These are phyloP conservation scores for Apophysomyces ossiformis DNA, from an alignment of 371 early-diverging fungal genomes.

Conservation along the genomic window DNA sequence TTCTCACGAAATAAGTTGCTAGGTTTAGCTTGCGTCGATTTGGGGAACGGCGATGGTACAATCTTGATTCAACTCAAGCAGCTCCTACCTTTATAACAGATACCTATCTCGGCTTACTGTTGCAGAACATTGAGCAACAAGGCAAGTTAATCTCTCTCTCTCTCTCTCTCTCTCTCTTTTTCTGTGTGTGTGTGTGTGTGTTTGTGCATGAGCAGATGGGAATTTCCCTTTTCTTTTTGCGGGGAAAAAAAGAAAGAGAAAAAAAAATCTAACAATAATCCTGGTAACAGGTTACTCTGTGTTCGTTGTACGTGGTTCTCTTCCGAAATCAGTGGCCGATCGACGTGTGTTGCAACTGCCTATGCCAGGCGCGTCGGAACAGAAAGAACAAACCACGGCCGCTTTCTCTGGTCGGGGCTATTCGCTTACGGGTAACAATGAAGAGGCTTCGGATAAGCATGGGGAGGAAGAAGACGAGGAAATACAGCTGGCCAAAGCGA, in stretches of 20 bases:
- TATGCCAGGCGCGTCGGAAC: neutral
- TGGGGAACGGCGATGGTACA: constrained; percentile 71
- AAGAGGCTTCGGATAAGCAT: neutral
- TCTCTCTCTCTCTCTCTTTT: constrained; percentile 1
- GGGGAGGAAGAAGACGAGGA: constrained; percentile 35
- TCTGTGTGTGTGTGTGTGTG: too few species aligned
- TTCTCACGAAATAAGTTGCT: constrained; percentile 1
- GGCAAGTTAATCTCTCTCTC: constrained; percentile 46
- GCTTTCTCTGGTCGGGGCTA: constrained; percentile 40
- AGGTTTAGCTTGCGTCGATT: constrained; percentile 77
- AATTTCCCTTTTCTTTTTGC: too few species aligned
- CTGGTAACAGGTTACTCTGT: constrained; percentile 33
- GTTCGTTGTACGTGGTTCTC: constrained; percentile 39
- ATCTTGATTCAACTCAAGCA: constrained; percentile 62
- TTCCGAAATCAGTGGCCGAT: constrained; percentile 32
- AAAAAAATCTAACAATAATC: neutral
- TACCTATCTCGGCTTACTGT: constrained; percentile 65
- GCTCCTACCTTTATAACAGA: constrained; percentile 64
- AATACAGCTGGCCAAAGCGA: constrained; percentile 33
- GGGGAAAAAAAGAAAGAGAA: neutral
- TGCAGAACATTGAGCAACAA: constrained; percentile 69
- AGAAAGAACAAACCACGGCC: constrained; percentile 9
- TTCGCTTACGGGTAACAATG: constrained; percentile 17
- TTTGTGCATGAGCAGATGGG: too few species aligned
- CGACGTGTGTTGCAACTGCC: constrained; percentile 25